phyloP scores from a whole-genome alignment of 768 basidiomycete species.

The Psilocybe tampanensis region DNA sequence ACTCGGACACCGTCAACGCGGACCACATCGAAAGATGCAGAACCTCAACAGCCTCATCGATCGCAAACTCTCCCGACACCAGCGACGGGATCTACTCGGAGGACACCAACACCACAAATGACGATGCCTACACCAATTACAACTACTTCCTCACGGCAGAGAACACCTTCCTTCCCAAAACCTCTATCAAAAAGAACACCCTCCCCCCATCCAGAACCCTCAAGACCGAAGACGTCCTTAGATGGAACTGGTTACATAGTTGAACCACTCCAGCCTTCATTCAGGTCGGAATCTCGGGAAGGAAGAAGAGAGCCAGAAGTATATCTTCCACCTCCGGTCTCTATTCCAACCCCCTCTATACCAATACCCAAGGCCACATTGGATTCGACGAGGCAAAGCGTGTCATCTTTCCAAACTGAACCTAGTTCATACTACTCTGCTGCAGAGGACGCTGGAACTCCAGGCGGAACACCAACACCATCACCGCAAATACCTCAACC shows the following conservation, averaged over 20 bases:
- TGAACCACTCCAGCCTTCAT: conserved; percentile 7
- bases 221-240: conserved; percentile 9
- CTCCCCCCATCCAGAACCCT: background rate
- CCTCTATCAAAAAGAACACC: background rate
- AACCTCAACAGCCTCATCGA: conserved; percentile 10
- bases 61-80: conserved; percentile 18
- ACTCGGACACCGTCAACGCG: conserved; percentile 15
- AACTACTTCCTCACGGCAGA: conserved; percentile 5
- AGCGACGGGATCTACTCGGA: background rate
- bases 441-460: conserved; percentile 15
- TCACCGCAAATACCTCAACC: conserved; percentile 2
- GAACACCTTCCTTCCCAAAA: conserved; percentile 8
- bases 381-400: conserved; percentile 17
- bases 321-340: background rate
- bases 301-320: background rate
- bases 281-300: background rate
- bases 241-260: conserved; percentile 16
- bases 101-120: background rate
- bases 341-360: background rate
- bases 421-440: conserved; percentile 23
- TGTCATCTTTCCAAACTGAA: conserved; percentile 20
- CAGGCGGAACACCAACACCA: conserved; percentile 1
- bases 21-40: conserved; percentile 5
- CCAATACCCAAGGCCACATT: conserved; percentile 4
- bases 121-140: conserved; percentile 6